Evolutionary conservation across 1,284 basidiomycete species (phyloP), one percentile per base, ranked within the genome.

Genomic region (Microbotryum lychnidis-dioicae): DNA sequence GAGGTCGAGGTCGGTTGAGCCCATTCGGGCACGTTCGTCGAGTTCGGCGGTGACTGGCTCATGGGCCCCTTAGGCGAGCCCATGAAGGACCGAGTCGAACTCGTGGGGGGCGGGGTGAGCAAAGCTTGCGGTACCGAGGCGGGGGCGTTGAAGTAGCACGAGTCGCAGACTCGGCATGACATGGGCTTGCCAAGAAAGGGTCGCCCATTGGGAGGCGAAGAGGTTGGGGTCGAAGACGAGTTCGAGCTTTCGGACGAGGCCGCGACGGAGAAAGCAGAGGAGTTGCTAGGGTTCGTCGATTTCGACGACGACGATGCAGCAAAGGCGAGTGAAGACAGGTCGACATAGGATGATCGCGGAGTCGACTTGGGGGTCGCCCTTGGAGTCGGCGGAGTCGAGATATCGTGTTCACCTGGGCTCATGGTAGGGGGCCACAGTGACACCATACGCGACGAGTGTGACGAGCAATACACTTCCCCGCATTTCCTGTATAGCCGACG

Each of bases 271-370:
- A 53, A 29, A 20, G 51, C 51, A 9, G 51, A 53, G n/a, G 51
- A 53, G 51, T 33, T 33, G n/a, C 37, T 42, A 18, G 16, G 0
- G 16, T 42, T 42, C 37, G 37, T 12, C 37, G 14, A 10, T 16
- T 42, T 42, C 37, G 51, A 33, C 31, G 51, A 53, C 10, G 51
- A 29, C 21, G n/a, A 33, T n/a, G n/a, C 4, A 9, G 25, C 31
- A 31, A 10, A 33, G 2, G 51, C 51, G 25, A 53, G 31, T 12
- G 51, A 53, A 8, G 51, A 33, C 20, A 53, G 16, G 31, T 53
- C 51, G 33, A 53, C 27, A 53, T 53, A 33, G n/a, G 51, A 53
- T 31, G 51, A 53, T n/a, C 51, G n/a, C 31, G 51, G 51, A 27
- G 51, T 29, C 23, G 51, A 33, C 20, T 33, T 23, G 9, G 51